Percentiles rank a stretch among this genome's conserved stretches.
Conservation (phyloP, 116 monocot species). For the Dioscorea cayenensis region DNA sequence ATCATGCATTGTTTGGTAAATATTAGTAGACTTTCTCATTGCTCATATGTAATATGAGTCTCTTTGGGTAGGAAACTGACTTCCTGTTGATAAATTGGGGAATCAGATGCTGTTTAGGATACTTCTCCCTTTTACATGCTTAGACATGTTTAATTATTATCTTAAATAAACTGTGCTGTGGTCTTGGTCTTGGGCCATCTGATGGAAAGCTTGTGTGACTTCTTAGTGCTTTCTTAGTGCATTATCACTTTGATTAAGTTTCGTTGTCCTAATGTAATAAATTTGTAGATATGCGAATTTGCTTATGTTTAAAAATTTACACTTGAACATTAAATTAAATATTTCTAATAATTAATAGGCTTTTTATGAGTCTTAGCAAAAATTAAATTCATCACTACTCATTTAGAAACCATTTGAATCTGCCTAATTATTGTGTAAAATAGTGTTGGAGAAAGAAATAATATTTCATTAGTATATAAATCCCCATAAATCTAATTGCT, state of each 20-base stretch:
- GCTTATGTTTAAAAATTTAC: too few relatives aligned
- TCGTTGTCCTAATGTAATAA: too few relatives aligned
- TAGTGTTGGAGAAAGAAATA: too few relatives aligned
- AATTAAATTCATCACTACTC: too few relatives aligned
- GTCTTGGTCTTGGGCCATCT: neutral
- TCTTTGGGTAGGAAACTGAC: slow-evolving; percentile 10
- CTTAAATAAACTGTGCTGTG: neutral
- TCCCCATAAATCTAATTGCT: too few relatives aligned
- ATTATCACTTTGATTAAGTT: neutral
- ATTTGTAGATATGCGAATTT: too few relatives aligned
- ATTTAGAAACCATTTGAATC: too few relatives aligned
- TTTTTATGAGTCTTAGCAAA: too few relatives aligned
- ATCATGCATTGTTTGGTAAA: neutral
- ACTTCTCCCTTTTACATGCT: neutral
- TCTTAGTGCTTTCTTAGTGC: neutral
- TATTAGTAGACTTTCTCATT: neutral
- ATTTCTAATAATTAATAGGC: too few relatives aligned
- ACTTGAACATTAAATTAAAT: too few relatives aligned
- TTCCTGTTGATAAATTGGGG: neutral
- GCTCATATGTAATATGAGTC: neutral
- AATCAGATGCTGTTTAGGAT: slow-evolving; percentile 6
- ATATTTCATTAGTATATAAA: too few relatives aligned
- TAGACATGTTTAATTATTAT: neutral
- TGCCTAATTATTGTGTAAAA: too few relatives aligned
- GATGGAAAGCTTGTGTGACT: neutral